Percentiles rank a stretch among this genome's conserved stretches.
phyloP scores from a whole-genome alignment of 352 stramenopile species.

The Globisporangium nunn region DNA sequence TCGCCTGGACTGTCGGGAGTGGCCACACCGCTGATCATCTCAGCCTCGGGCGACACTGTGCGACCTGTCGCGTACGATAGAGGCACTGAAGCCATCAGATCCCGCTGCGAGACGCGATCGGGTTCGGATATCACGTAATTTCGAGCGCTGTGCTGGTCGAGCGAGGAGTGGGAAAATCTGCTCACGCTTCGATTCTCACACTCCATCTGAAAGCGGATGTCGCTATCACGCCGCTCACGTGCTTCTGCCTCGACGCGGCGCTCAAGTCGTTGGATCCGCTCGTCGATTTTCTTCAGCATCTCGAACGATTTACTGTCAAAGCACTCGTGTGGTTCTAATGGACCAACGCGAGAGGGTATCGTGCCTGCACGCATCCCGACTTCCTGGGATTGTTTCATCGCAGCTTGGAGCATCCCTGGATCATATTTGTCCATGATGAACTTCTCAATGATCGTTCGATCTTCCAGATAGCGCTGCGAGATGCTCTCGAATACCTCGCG shows the following conservation, averaged over 20 bases:
- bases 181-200: conserved; percentile 9
- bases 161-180: conserved; percentile 8
- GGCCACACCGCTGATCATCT: conserved; percentile 16
- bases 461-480: conserved; percentile 65
- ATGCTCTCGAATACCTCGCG: conserved; percentile 74
- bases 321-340: conserved; percentile 5
- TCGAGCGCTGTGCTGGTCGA: neutral
- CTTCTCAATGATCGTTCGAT: conserved; percentile 75
- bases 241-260: conserved; percentile 36
- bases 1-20: conserved; percentile 24
- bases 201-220: conserved; percentile 28
- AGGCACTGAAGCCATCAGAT: conserved; percentile 27
- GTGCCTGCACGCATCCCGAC: conserved; percentile 36
- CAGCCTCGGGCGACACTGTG: neutral
- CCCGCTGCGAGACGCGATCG: conserved; percentile 52
- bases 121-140: conserved; percentile 45
- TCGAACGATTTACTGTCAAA: conserved; percentile 20
- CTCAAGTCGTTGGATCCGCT: conserved; percentile 45
- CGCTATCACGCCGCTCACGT: conserved; percentile 40
- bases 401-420: conserved; percentile 57
- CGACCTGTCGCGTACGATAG: neutral
- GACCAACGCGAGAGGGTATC: conserved; percentile 5
- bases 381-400: conserved; percentile 70
- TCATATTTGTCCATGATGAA: conserved; percentile 87
- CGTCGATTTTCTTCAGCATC: conserved; percentile 39